Percentiles rank a stretch among this genome's conserved stretches.
Evolutionary conservation across 345 rosid species (phyloP).

Genomic region (Theobroma cacao): DNA sequence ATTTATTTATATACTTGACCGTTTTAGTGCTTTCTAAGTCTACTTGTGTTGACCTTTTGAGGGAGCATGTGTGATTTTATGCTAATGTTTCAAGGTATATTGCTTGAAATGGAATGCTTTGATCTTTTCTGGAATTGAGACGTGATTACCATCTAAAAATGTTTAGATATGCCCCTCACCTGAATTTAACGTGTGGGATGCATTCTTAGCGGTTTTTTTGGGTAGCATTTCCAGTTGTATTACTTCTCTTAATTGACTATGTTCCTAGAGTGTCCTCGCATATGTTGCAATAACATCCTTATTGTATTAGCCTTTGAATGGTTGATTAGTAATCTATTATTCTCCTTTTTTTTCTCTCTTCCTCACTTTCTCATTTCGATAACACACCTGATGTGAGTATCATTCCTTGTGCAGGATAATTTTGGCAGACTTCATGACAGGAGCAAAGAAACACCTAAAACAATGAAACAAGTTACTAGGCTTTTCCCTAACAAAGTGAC

Average conservation of each 20-base stretch:
- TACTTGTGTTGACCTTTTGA: neutral
- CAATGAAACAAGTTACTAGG: conserved; percentile 83
- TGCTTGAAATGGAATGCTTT: neutral
- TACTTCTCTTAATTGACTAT: neutral
- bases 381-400: neutral
- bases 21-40: neutral
- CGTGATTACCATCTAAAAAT: neutral
- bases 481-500: conserved; percentile 94
- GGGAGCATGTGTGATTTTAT: neutral
- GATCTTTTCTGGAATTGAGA: neutral
- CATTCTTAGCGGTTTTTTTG: neutral
- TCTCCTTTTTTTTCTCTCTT: neutral
- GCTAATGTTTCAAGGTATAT: neutral
- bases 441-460: conserved; percentile 84
- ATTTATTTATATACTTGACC: neutral
- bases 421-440: conserved; percentile 85
- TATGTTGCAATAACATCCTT: neutral
- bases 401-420: conserved; percentile 64
- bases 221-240: neutral
- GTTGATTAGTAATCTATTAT: neutral
- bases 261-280: neutral
- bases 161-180: neutral
- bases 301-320: neutral
- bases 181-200: neutral
- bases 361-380: neutral